Base-by-base conservation (phyloP, 2,329 filamentous ascomycete species). In the Aspergillus ochraceus region DNA sequence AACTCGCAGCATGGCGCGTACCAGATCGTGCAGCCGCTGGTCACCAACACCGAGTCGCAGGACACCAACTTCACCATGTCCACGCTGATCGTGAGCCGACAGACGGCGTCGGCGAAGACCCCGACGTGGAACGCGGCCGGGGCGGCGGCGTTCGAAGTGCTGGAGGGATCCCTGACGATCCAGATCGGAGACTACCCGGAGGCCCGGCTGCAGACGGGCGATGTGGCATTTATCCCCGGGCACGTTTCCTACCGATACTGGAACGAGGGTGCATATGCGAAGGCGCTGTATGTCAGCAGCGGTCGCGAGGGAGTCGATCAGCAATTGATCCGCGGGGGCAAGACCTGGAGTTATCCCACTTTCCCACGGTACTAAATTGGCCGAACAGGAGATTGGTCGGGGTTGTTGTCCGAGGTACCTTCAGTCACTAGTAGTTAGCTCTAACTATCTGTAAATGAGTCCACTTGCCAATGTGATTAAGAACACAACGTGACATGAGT, bases 1-100 rank as follows among this genome's bases (percentile, higher is more conserved):
- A 77, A 76, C 64, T 67, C 67, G 20, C 66, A 70, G 51, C 65
- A 68, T 19, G 74, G 72, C n/a, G 51, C 47, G 29, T 81, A 81
- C 66, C 74, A 79, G 64, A 72, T 82, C 57, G 67, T 82, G 2
- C 74, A 77, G 61, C 79, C 80, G 2, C 75, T 82, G 36, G 74
- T 80, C 17, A 79, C 78, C 2, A 66, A 70, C 5, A 61, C 66
- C 17, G 76, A 80, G 65, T 76, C 76, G 3, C 64, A 58, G 29
- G 75, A 72, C 4, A 70, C 66, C 3, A 78, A 77, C 61, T 81
- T 80, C 65, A 79, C 79, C 14, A 64, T 80, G 20, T 76, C 78
- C 0, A 80, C 78, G 0, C 76, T 82, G 49, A 77, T 75, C 6
- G 60, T 82, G 36, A 75, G 70, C 12, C 68, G 66, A 0, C 68